phyloP scores from a whole-genome alignment of 257 asterid species.

The Ilex asprella region DNA sequence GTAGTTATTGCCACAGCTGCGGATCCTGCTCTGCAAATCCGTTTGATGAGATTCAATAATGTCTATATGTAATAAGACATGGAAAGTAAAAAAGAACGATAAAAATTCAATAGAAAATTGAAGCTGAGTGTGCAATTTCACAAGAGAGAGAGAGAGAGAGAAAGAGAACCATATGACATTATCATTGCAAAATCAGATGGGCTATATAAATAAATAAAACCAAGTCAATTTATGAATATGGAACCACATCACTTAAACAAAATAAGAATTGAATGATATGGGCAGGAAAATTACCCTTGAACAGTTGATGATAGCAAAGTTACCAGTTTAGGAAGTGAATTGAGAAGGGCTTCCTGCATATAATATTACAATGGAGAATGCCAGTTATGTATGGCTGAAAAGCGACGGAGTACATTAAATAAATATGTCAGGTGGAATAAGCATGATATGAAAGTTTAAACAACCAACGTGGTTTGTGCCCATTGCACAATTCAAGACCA shows the following conservation, averaged over 20 bases:
- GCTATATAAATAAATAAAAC: too few species aligned
- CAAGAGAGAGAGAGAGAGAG: not conserved
- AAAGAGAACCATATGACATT: conserved; percentile 1
- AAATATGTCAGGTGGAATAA: conserved; percentile 3
- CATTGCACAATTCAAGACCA: too few species aligned
- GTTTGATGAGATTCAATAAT: conserved; percentile 1
- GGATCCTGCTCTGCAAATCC: conserved; percentile 60
- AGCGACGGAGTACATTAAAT: not conserved
- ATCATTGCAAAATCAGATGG: not conserved
- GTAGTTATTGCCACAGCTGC: conserved; percentile 99
- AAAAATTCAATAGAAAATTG: conserved; percentile 6
- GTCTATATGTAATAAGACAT: not conserved
- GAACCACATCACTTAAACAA: conserved; percentile 7
- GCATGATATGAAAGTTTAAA: not conserved
- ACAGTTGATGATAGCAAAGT: conserved; percentile 50
- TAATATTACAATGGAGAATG: conserved; percentile 18
- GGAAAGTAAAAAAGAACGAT: not conserved
- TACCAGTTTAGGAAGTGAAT: conserved; percentile 78
- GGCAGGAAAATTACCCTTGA: conserved; percentile 53
- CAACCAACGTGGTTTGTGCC: too few species aligned
- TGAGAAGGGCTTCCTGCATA: conserved; percentile 86
- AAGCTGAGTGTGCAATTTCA: conserved; percentile 5
- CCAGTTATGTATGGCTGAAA: not conserved
- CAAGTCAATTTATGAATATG: too few species aligned
- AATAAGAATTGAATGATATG: conserved; percentile 4